Conservation (phyloP, 768 basidiomycete species). For the Grammothele lineata region DNA sequence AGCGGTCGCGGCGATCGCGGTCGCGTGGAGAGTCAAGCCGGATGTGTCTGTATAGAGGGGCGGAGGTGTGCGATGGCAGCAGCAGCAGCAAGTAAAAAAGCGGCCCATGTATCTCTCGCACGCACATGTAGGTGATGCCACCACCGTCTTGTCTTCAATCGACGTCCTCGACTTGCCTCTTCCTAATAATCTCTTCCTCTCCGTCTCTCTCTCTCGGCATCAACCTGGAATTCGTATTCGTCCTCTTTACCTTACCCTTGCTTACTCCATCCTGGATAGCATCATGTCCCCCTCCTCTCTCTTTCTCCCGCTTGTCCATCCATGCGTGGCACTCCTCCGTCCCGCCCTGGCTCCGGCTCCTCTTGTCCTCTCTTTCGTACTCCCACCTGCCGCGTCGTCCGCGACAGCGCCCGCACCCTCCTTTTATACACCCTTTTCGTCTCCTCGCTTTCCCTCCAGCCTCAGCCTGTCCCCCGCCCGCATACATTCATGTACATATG, state of each 20-base stretch:
- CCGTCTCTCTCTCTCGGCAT: not conserved
- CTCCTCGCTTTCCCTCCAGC: not conserved
- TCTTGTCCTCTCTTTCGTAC: not conserved
- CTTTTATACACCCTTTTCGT: constrained; percentile 1
- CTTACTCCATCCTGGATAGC: too few relatives aligned
- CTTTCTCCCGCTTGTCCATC: too few relatives aligned
- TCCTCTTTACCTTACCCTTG: too few relatives aligned
- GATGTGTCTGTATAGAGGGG: constrained; percentile 23
- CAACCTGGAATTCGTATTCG: not conserved
- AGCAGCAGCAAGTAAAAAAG: constrained; percentile 6
- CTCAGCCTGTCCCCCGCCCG: not conserved
- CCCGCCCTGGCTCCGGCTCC: not conserved
- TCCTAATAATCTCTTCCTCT: constrained; percentile 8
- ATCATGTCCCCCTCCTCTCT: too few relatives aligned
- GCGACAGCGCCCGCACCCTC: constrained; percentile 14
- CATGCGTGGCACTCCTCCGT: too few relatives aligned
- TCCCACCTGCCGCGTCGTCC: constrained; percentile 9
- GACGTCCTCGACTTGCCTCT: constrained; percentile 1
- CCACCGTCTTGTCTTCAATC: not conserved
- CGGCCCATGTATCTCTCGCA: constrained; percentile 6
- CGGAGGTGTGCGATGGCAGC: not conserved
- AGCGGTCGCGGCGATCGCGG: constrained; percentile 65
- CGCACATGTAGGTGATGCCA: constrained; percentile 6
- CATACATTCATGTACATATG: constrained; percentile 12
- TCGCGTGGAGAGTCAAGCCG: constrained; percentile 65